A percentile compares a stretch with the other conserved stretches of the same genome.
phyloP scores from a whole-genome alignment of 139 green algal species.

The Chlamydomonas eustigma region DNA sequence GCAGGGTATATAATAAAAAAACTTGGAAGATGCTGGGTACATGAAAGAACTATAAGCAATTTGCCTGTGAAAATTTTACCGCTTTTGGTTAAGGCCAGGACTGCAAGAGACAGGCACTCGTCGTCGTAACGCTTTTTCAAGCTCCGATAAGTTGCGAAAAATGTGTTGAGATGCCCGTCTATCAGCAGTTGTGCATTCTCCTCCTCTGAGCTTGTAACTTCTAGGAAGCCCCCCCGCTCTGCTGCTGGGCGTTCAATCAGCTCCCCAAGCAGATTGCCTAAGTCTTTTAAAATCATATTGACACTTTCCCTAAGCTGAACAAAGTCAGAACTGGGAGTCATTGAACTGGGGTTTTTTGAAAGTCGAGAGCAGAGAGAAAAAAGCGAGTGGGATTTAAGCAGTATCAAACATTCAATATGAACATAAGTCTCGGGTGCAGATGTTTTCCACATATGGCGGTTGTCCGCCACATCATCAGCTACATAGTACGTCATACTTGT shows the following conservation, averaged over 20 bases:
- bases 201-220: neutral
- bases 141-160: neutral
- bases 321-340: neutral
- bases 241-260: neutral
- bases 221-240: neutral
- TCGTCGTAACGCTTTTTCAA: constrained; percentile 3
- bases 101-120: neutral
- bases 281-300: neutral
- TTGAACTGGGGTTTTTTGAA: constrained; percentile 1
- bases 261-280: constrained; percentile 4
- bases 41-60: too few species aligned
- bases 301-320: neutral
- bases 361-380: too few species aligned
- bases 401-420: too few species aligned
- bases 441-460: too few species aligned
- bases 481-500: too few species aligned
- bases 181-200: neutral
- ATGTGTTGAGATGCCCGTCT: neutral
- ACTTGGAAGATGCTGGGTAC: too few species aligned
- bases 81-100: neutral
- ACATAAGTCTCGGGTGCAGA: too few species aligned
- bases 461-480: too few species aligned
- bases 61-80: too few species aligned
- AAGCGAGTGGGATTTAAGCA: too few species aligned
- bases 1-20: too few species aligned